Conservation (phyloP, 208 protist genomes). For the Trypanosoma boissoni region DNA sequence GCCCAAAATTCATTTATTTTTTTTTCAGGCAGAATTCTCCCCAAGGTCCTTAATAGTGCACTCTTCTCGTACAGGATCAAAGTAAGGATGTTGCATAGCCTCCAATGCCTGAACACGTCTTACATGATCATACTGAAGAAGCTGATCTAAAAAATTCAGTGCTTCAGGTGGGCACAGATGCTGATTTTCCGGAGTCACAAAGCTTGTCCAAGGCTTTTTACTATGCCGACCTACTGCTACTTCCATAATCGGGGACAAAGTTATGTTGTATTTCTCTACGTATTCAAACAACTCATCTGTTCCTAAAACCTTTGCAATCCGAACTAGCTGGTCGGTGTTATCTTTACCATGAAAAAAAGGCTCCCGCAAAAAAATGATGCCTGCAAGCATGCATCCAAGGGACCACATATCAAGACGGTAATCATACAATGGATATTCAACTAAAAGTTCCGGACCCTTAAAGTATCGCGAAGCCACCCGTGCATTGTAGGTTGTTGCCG, state of each 20-base stretch:
- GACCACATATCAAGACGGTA: slow-evolving; percentile 99
- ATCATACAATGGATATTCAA: slow-evolving; percentile 98
- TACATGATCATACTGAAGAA: slow-evolving; percentile 97
- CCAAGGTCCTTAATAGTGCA: slow-evolving; percentile 18
- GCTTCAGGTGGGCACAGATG: slow-evolving; percentile 96
- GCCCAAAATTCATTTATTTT: neutral
- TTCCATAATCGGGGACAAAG: slow-evolving; percentile 90
- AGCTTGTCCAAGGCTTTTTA: slow-evolving; percentile 92
- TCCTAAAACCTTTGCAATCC: slow-evolving; percentile 96
- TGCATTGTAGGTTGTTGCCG: slow-evolving; percentile 97
- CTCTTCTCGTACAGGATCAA: slow-evolving; percentile 89
- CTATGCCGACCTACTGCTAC: slow-evolving; percentile 80
- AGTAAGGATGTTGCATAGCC: slow-evolving; percentile 99
- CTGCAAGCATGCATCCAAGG: slow-evolving; percentile 99
- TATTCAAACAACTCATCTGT: slow-evolving; percentile 96
- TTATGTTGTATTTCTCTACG: slow-evolving; percentile 97
- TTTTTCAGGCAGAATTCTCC: too few species aligned
- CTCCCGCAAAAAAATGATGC: slow-evolving; percentile 99
- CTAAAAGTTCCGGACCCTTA: slow-evolving; percentile 98
- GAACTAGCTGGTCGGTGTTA: slow-evolving; percentile 99
- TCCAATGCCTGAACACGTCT: slow-evolving; percentile 97
- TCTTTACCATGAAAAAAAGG: slow-evolving; percentile 99
- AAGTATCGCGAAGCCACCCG: slow-evolving; percentile 99
- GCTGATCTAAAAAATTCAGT: slow-evolving; percentile 97
- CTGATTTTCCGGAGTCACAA: slow-evolving; percentile 95